Evolutionary conservation across 768 basidiomycete species (phyloP).

Genomic region (Pisolithus microcarpus): DNA sequence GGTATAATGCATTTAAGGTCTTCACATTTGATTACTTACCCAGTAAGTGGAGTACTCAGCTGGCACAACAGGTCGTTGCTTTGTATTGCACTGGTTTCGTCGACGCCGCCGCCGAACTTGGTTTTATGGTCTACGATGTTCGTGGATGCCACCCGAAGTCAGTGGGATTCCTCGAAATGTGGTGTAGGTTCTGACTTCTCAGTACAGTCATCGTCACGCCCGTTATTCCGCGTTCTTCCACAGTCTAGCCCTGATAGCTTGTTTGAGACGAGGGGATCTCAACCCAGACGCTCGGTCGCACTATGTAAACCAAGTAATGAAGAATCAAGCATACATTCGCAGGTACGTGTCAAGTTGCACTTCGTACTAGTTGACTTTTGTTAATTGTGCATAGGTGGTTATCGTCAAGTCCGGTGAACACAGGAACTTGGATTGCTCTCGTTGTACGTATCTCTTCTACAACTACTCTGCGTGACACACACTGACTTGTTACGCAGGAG

Average conservation of each 20-base stretch:
- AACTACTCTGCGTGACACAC: neutral
- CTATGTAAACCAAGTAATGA: constrained; percentile 51
- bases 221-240: constrained; percentile 68
- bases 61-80: constrained; percentile 43
- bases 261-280: constrained; percentile 41
- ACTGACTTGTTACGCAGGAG: constrained; percentile 37
- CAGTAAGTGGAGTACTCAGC: neutral
- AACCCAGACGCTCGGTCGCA: constrained; percentile 26
- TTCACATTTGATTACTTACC: neutral
- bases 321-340: constrained; percentile 55
- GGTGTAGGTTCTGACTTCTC: neutral
- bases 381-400: constrained; percentile 43
- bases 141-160: constrained; percentile 60
- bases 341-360: constrained; percentile 34
- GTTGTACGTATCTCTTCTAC: constrained; percentile 39
- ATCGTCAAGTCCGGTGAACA: constrained; percentile 63
- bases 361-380: neutral
- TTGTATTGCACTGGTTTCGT: constrained; percentile 55
- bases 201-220: constrained; percentile 54
- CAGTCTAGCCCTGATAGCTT: constrained; percentile 57
- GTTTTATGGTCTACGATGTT: constrained; percentile 54
- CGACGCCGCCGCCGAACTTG: constrained; percentile 53
- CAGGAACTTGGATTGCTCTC: constrained; percentile 59
- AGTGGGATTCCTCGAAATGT: constrained; percentile 10
- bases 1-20: constrained; percentile 66